Evolutionary conservation across 345 rosid genomes (phyloP).

Genomic region (Pelargonium nanum): DNA sequence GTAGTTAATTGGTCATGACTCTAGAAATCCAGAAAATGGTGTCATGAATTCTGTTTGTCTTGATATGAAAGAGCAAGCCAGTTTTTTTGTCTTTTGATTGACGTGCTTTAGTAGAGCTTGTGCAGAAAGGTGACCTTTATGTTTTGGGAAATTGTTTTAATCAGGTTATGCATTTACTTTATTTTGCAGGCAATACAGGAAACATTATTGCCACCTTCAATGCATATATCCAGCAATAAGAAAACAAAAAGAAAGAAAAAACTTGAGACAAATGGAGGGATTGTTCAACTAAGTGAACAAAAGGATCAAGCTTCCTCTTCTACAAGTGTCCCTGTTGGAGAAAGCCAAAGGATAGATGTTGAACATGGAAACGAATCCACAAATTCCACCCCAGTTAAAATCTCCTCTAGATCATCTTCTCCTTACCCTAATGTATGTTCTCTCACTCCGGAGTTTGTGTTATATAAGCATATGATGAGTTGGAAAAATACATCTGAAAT

Average conservation of each 20-base stretch:
- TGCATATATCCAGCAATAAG: slow-evolving; percentile 40
- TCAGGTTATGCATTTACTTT: neutral
- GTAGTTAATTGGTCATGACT: too few species aligned
- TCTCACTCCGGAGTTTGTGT: slow-evolving; percentile 10
- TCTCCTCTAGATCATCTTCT: slow-evolving; percentile 21
- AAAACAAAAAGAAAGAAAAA: slow-evolving; percentile 24
- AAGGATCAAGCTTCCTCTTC: slow-evolving; percentile 16
- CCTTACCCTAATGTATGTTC: slow-evolving; percentile 34
- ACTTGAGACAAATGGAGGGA: slow-evolving; percentile 33
- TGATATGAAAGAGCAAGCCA: too few species aligned
- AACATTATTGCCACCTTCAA: slow-evolving; percentile 65
- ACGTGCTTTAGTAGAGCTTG: too few species aligned
- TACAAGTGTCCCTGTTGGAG: slow-evolving; percentile 6
- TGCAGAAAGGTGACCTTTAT: too few species aligned
- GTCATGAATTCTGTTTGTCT: too few species aligned
- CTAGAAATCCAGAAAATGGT: too few species aligned
- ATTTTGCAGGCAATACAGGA: slow-evolving; percentile 64
- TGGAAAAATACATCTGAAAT: too few species aligned
- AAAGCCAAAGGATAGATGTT: slow-evolving; percentile 15
- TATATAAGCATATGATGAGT: neutral
- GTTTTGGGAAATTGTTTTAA: neutral
- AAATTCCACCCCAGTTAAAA: slow-evolving; percentile 17
- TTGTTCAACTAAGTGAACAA: slow-evolving; percentile 18
- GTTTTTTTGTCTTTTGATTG: too few species aligned
- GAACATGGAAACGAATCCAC: slow-evolving; percentile 13